phyloP scores from a whole-genome alignment of 2,329 filamentous ascomycete genomes.

The Purpureocillium takamizusanense region DNA sequence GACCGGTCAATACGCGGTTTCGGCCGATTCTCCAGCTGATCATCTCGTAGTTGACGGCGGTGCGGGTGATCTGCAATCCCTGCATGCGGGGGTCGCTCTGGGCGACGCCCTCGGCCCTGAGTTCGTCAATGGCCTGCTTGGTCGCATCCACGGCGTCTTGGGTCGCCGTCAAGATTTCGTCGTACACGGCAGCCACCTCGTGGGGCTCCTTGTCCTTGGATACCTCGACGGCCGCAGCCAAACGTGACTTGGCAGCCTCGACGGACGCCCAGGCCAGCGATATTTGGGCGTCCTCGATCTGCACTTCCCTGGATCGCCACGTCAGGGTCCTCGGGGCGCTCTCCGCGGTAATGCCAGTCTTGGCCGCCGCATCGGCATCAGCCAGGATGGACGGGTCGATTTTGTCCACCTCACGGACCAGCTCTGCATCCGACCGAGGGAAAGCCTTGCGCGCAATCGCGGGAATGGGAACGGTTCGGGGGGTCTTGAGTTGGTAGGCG shows the following conservation, averaged over 20 bases:
- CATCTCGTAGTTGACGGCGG: slow-evolving; percentile 88
- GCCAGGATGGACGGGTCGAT: slow-evolving; percentile 61
- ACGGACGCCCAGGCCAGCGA: slow-evolving; percentile 73
- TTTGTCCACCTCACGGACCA: slow-evolving; percentile 60
- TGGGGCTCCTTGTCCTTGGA: slow-evolving; percentile 36
- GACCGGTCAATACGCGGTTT: slow-evolving; percentile 81
- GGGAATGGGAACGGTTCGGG: slow-evolving; percentile 73
- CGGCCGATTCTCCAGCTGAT: slow-evolving; percentile 92
- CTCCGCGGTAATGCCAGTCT: slow-evolving; percentile 39
- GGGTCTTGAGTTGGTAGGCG: slow-evolving; percentile 83
- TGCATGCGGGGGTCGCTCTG: slow-evolving; percentile 85
- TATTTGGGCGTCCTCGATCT: slow-evolving; percentile 88
- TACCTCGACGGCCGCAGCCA: slow-evolving; percentile 39
- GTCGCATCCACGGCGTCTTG: slow-evolving; percentile 93
- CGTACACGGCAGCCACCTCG: slow-evolving; percentile 79
- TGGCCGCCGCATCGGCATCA: slow-evolving; percentile 38
- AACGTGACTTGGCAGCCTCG: slow-evolving; percentile 37
- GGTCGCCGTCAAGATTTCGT: slow-evolving; percentile 79
- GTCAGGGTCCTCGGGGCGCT: slow-evolving; percentile 65
- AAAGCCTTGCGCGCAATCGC: slow-evolving; percentile 75
- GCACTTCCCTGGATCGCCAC: slow-evolving; percentile 80
- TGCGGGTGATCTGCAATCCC: slow-evolving; percentile 81
- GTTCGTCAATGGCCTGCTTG: slow-evolving; percentile 85
- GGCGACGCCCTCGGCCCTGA: slow-evolving; percentile 72
- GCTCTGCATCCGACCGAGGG: slow-evolving; percentile 49